Percentiles rank a stretch among this genome's conserved stretches.
phyloP scores from a whole-genome alignment of 495 filamentous ascomycete genomes.

The Sordaria brevicollis region DNA sequence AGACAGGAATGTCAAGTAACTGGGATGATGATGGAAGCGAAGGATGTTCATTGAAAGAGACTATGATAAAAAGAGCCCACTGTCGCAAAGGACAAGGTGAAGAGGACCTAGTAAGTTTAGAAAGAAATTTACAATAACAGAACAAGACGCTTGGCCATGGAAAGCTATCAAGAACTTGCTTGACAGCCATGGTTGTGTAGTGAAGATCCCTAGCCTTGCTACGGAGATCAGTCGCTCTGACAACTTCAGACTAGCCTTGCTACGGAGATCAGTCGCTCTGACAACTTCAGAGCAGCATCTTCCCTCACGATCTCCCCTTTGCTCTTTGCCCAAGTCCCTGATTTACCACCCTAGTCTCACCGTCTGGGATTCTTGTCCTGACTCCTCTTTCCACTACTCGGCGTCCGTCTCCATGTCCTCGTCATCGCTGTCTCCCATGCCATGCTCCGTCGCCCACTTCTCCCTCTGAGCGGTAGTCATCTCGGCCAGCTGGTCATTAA shows the following conservation, averaged over 20 bases:
- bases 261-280: not conserved
- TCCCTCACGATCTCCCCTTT: not conserved
- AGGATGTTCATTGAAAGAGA: too few relatives aligned
- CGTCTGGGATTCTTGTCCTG: too few relatives aligned
- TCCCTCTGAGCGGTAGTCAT: not conserved
- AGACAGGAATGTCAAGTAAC: too few relatives aligned
- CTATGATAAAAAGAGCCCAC: too few relatives aligned
- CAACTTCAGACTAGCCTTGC: not conserved
- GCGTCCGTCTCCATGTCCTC: not conserved
- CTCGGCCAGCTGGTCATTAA: not conserved
- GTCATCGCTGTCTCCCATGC: not conserved
- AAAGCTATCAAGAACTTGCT: not conserved
- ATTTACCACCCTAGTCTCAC: not conserved
- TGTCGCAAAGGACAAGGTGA: too few relatives aligned
- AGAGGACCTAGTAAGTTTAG: too few relatives aligned
- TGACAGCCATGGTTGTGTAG: not conserved
- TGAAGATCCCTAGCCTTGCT: not conserved
- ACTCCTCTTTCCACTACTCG: not conserved
- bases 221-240: not conserved
- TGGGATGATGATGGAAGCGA: too few relatives aligned
- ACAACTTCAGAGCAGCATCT: too few relatives aligned
- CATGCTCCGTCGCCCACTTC: not conserved
- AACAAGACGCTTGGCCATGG: not conserved
- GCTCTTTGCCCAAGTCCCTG: not conserved
- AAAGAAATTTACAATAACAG: not conserved